Percentiles rank a stretch among this genome's conserved stretches.
Conservation (phyloP, 495 filamentous ascomycete species). For the Letharia columbiana region DNA sequence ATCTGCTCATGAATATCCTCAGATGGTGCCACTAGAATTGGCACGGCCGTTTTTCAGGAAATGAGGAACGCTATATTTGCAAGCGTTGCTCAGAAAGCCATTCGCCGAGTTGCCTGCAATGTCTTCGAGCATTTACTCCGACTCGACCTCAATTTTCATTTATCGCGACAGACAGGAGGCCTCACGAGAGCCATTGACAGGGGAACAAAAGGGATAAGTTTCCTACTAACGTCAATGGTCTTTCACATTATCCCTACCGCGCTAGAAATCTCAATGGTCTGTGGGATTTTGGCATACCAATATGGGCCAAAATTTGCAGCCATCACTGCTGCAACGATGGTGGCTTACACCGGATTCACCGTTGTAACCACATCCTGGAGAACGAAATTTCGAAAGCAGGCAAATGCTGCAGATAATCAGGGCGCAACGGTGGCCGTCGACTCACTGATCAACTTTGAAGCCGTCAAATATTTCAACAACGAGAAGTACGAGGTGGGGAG, state of each 20-base stretch:
- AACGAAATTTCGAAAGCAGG: conserved; percentile 88
- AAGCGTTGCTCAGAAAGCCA: conserved; percentile 93
- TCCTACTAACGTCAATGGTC: conserved; percentile 93
- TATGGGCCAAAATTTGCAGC: conserved; percentile 86
- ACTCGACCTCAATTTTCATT: conserved; percentile 87
- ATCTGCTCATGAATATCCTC: conserved; percentile 7
- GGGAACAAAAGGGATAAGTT: conserved; percentile 96
- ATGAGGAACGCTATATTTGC: conserved; percentile 93
- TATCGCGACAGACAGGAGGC: conserved; percentile 88
- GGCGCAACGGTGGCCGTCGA: conserved; percentile 94
- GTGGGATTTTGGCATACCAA: conserved; percentile 85
- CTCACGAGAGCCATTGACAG: conserved; percentile 91
- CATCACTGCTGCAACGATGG: conserved; percentile 86
- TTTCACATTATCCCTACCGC: conserved; percentile 95
- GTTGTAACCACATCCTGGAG: conserved; percentile 93
- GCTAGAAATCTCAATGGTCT: conserved; percentile 89
- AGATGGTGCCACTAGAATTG: conserved; percentile 83
- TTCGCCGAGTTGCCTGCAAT: conserved; percentile 79
- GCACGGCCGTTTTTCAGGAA: conserved; percentile 82
- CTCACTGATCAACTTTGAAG: conserved; percentile 95
- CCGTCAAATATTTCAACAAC: conserved; percentile 99
- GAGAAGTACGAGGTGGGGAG: conserved; percentile 86
- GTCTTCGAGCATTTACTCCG: conserved; percentile 86
- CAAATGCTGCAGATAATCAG: conserved; percentile 92
- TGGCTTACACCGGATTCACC: conserved; percentile 87